Evolutionary conservation across 345 rosid species (phyloP).

Genomic region (Conringia planisiliqua): DNA sequence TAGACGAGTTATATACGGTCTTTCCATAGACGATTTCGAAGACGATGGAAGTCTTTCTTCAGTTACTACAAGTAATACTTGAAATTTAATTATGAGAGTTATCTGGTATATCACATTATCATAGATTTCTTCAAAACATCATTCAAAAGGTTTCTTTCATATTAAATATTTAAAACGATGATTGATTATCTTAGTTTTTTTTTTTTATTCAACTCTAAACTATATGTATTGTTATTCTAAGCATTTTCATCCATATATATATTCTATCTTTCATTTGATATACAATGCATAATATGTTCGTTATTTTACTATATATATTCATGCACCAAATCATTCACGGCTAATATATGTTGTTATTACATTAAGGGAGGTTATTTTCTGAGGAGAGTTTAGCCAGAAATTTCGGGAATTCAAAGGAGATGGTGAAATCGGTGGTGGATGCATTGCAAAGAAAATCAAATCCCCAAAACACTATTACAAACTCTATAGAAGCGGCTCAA

Average conservation of each 20-base stretch:
- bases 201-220: too few relatives aligned
- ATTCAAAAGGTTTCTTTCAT: neutral
- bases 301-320: neutral
- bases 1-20: slow-evolving; percentile 59
- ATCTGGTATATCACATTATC: neutral
- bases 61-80: slow-evolving; percentile 14
- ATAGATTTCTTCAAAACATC: neutral
- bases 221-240: neutral
- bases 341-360: neutral
- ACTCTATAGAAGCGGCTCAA: slow-evolving; percentile 36
- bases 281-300: neutral
- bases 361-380: slow-evolving; percentile 19
- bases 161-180: neutral
- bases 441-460: slow-evolving; percentile 44
- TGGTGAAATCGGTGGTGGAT: slow-evolving; percentile 32
- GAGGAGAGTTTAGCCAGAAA: slow-evolving; percentile 18
- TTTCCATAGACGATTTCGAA: slow-evolving; percentile 31
- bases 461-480: neutral
- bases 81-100: neutral
- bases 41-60: slow-evolving; percentile 20
- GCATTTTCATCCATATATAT: neutral
- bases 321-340: neutral
- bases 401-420: slow-evolving; percentile 51
- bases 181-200: neutral
- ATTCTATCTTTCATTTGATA: neutral